A percentile compares a stretch with the other conserved stretches of the same genome.
Conservation (phyloP, 768 basidiomycete species). For the Pleurotus citrinopileatus region DNA sequence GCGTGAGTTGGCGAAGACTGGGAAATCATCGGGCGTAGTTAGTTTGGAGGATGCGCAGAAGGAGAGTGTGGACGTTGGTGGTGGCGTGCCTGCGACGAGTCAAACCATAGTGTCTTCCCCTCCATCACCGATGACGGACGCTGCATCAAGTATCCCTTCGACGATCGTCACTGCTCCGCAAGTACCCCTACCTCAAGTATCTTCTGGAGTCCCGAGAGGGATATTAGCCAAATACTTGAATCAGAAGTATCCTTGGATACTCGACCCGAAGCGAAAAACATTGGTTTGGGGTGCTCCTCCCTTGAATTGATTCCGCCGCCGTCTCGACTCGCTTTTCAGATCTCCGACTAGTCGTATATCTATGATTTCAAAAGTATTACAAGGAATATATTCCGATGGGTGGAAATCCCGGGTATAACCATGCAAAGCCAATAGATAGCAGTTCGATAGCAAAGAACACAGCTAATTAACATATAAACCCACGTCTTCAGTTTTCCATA, state of each 20-base stretch:
- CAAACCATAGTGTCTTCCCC: neutral
- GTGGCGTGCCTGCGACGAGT: too few relatives aligned
- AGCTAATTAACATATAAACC: neutral
- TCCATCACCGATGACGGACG: constrained; percentile 13
- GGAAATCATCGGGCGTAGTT: constrained; percentile 20
- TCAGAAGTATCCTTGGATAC: constrained; percentile 41
- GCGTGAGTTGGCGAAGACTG: constrained; percentile 41
- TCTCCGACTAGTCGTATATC: too few relatives aligned
- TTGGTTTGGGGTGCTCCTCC: constrained; percentile 73
- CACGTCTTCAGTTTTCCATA: neutral
- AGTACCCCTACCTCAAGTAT: neutral
- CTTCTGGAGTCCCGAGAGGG: constrained; percentile 28
- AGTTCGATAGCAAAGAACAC: constrained; percentile 11
- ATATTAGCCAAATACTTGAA: constrained; percentile 43
- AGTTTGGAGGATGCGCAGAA: constrained; percentile 28
- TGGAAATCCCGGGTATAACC: too few relatives aligned
- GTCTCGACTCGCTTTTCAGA: too few relatives aligned
- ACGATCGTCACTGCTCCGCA: constrained; percentile 9
- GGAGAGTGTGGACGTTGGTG: constrained; percentile 5
- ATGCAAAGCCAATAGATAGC: neutral
- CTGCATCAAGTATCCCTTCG: constrained; percentile 17
- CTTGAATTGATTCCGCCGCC: constrained; percentile 1
- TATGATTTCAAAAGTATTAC: too few relatives aligned
- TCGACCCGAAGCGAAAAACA: constrained; percentile 63
- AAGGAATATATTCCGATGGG: neutral